Conservation (phyloP, 1,139 yeast genomes). For the Pichia kudriavzevii region DNA sequence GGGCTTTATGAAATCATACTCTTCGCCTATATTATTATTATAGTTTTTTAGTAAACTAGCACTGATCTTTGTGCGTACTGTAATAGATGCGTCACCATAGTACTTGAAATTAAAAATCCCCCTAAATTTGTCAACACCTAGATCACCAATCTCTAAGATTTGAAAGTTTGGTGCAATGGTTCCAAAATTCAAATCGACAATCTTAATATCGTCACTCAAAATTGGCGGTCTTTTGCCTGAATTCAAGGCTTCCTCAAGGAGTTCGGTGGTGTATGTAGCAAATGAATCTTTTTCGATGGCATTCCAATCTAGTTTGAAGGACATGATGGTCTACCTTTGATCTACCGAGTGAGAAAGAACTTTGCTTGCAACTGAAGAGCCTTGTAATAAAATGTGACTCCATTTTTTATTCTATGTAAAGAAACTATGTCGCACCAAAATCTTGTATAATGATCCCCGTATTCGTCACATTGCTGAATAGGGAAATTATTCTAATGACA, state of each 20-base stretch:
- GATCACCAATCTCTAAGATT: constrained; percentile 78
- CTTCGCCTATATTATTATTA: constrained; percentile 41
- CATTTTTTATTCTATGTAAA: no score
- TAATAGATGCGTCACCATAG: constrained; percentile 72
- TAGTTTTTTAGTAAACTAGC: constrained; percentile 78
- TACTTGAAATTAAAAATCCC: constrained; percentile 81
- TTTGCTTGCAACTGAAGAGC: no score
- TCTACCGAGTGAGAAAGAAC: no score
- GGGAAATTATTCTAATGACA: no score
- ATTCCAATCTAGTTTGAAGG: constrained; percentile 75
- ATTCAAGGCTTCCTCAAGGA: constrained; percentile 72
- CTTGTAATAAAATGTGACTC: no score
- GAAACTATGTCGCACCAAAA: no score
- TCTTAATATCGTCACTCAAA: constrained; percentile 64
- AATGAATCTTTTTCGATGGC: constrained; percentile 66
- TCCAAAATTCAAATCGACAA: constrained; percentile 73
- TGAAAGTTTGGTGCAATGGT: constrained; percentile 72
- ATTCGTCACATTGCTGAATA: no score
- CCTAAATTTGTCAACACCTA: constrained; percentile 71
- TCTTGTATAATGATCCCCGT: no score
- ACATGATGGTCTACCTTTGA: constrained; percentile 47
- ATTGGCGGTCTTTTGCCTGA: constrained; percentile 66
- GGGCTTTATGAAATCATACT: constrained; percentile 49
- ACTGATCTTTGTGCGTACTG: constrained; percentile 75
- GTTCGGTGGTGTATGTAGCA: constrained; percentile 56